phyloP scores from a whole-genome alignment of 495 filamentous ascomycete genomes.

The Daldinia grandis region DNA sequence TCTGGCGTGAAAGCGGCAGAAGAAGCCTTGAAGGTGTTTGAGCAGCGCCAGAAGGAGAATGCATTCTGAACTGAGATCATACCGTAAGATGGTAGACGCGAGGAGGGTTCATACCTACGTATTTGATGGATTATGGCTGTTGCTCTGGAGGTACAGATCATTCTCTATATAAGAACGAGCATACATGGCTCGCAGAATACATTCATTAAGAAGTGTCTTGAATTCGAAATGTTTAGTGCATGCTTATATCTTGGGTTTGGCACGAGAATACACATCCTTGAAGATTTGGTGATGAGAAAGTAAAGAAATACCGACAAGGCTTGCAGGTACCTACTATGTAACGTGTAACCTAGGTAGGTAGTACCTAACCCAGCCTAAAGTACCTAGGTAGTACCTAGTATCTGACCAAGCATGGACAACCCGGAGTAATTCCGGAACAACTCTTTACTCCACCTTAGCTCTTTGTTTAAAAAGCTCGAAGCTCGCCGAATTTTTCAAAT shows the following conservation, averaged over 20 bases:
- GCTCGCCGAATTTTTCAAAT: not conserved
- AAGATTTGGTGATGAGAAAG: no score
- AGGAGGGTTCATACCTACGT: not conserved
- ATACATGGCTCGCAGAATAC: not conserved
- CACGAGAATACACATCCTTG: no score
- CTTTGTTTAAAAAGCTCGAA: not conserved
- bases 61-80: constrained; percentile 24
- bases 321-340: no score
- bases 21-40: constrained; percentile 79
- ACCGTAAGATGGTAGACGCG: not conserved
- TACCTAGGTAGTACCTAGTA: not conserved
- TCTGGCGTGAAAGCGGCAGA: constrained; percentile 89
- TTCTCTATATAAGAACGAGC: constrained; percentile 5
- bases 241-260: no score
- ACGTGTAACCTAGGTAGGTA: no score
- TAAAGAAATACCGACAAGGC: no score
- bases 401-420: not conserved
- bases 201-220: constrained; percentile 5
- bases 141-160: constrained; percentile 1
- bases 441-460: not conserved
- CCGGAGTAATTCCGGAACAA: not conserved
- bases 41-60: constrained; percentile 68
- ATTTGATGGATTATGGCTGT: not conserved
- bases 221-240: no score
- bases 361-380: no score